Percentiles rank a stretch among this genome's conserved stretches.
Evolutionary conservation across 2,329 filamentous ascomycete genomes (phyloP).

Genomic region (Fusarium euwallaceae): DNA sequence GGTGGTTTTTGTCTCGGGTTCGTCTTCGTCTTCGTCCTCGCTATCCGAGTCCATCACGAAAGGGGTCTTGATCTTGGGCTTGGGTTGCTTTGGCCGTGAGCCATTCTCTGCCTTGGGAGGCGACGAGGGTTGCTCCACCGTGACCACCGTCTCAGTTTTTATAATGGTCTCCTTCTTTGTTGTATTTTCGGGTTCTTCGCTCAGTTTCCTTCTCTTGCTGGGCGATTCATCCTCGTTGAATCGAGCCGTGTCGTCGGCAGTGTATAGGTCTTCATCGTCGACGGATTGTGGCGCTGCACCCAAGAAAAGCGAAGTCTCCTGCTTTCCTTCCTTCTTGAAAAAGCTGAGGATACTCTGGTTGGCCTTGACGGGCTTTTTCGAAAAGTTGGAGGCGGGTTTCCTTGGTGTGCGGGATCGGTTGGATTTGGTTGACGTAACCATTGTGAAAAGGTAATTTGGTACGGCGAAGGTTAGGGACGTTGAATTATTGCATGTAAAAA

Average conservation of each 20-base stretch:
- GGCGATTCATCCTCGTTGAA: constrained; percentile 53
- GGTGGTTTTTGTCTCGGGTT: background rate
- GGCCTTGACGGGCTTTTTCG: constrained; percentile 56
- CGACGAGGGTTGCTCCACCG: constrained; percentile 40
- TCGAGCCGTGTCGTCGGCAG: constrained; percentile 44
- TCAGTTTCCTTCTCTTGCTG: constrained; percentile 48
- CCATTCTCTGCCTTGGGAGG: constrained; percentile 51
- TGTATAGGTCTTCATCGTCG: constrained; percentile 46
- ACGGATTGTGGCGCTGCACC: constrained; percentile 43
- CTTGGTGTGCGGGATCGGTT: constrained; percentile 50
- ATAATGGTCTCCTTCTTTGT: background rate
- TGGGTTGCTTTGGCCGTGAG: constrained; percentile 34
- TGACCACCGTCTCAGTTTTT: constrained; percentile 18
- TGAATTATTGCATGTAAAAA: background rate
- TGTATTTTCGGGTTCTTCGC: constrained; percentile 34
- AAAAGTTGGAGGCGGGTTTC: constrained; percentile 45
- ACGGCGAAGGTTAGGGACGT: too few species aligned
- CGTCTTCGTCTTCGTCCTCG: constrained; percentile 52
- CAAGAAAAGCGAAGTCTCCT: constrained; percentile 71
- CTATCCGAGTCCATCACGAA: constrained; percentile 80
- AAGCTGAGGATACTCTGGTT: constrained; percentile 81
- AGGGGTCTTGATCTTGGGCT: constrained; percentile 56
- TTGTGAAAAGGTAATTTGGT: constrained; percentile 34
- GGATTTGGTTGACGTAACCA: constrained; percentile 53
- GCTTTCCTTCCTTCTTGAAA: constrained; percentile 77